These are phyloP conservation scores for Penicillium pancosmium DNA, from an alignment of 495 filamentous ascomycete genomes.

Conservation along the genomic window DNA sequence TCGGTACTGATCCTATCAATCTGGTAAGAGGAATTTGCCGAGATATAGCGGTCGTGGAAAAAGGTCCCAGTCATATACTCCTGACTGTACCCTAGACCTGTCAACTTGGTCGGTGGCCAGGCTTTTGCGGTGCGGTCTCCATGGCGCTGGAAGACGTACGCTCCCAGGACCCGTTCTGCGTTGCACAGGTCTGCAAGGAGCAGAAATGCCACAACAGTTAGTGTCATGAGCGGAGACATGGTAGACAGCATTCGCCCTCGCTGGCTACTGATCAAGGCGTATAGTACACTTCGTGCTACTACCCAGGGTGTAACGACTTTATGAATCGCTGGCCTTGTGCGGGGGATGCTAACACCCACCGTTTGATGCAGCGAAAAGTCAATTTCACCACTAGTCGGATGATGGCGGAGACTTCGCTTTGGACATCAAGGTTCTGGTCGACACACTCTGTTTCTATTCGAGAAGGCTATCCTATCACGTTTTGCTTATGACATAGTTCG, in stretches of 20 bases:
- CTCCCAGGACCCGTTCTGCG: conserved; percentile 18
- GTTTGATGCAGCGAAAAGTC: not conserved
- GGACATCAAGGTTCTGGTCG: too few relatives aligned
- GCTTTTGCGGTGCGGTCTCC: conserved; percentile 20
- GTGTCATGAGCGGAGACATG: conserved; percentile 1
- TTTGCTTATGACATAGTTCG: too few relatives aligned
- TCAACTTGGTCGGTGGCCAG: conserved; percentile 38
- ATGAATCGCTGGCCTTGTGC: too few relatives aligned
- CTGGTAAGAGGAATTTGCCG: conserved; percentile 39
- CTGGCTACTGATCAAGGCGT: too few relatives aligned
- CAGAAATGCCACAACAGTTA: conserved; percentile 2
- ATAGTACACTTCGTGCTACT: too few relatives aligned
- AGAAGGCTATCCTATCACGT: too few relatives aligned
- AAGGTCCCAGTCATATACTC: conserved; percentile 59
- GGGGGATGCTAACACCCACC: not conserved
- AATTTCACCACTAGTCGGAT: not conserved
- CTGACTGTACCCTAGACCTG: conserved; percentile 57
- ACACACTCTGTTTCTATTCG: too few relatives aligned
- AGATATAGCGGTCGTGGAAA: conserved; percentile 60
- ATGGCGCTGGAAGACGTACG: conserved; percentile 24
- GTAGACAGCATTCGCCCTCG: not conserved
- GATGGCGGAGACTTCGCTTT: too few relatives aligned
- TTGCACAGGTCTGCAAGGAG: conserved; percentile 8
- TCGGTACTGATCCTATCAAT: conserved; percentile 56
- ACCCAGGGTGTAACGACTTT: too few relatives aligned